phyloP scores from a whole-genome alignment of 352 stramenopile genomes.

The Peronosclerospora sorghi region DNA sequence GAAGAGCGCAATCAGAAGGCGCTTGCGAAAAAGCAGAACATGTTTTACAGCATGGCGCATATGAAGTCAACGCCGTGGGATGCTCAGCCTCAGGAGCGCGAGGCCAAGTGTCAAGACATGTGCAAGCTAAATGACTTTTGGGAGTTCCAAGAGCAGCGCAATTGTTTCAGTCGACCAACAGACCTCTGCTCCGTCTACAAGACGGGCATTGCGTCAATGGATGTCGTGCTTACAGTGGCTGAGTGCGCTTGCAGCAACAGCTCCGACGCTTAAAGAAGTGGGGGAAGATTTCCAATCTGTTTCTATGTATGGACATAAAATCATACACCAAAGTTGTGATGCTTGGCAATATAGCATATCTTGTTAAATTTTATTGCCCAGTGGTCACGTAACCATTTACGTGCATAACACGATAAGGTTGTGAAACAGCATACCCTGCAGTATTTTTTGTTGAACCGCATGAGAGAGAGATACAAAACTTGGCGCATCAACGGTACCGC shows the following conservation, averaged over 20 bases:
- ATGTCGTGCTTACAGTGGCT: slow-evolving; percentile 41
- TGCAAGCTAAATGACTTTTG: slow-evolving; percentile 50
- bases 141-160: slow-evolving; percentile 41
- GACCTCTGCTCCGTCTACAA: slow-evolving; percentile 55
- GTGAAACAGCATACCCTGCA: no score
- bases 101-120: slow-evolving; percentile 49
- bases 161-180: slow-evolving; percentile 43
- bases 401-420: no score
- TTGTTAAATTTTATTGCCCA: no score
- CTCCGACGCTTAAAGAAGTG: slow-evolving; percentile 2
- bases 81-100: slow-evolving; percentile 25
- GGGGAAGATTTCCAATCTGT: not conserved
- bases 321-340: no score
- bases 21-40: slow-evolving; percentile 26
- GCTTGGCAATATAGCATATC: no score
- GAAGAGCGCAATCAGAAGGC: slow-evolving; percentile 15
- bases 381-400: no score
- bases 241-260: slow-evolving; percentile 43
- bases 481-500: no score
- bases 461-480: no score
- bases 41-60: slow-evolving; percentile 27
- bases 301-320: not conserved
- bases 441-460: no score
- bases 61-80: slow-evolving; percentile 70
- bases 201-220: slow-evolving; percentile 26